A percentile compares a stretch with the other conserved stretches of the same genome.
These are phyloP conservation scores for Boletus pseudo-olivaceus DNA, from an alignment of 768 basidiomycete species.

Conservation along the genomic window DNA sequence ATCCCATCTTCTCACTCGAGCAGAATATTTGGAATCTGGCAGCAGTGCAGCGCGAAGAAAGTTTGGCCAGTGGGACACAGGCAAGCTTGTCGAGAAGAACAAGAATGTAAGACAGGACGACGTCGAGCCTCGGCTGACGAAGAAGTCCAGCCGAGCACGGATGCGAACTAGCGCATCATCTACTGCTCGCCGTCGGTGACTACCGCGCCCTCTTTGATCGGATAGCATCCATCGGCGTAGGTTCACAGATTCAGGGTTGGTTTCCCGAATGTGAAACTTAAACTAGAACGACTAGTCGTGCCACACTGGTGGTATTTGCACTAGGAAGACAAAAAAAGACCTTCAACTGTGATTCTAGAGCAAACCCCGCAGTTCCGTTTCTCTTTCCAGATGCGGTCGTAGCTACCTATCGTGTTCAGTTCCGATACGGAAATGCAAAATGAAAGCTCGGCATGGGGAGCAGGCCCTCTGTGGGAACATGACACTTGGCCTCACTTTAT, in stretches of 20 bases:
- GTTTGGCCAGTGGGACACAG: conserved; percentile 59
- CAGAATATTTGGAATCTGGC: conserved; percentile 84
- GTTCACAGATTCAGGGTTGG: conserved; percentile 20
- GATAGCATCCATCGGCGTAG: not conserved
- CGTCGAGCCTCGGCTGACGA: conserved; percentile 24
- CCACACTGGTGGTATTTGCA: not conserved
- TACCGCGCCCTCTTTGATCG: conserved; percentile 3
- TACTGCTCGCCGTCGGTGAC: conserved; percentile 29
- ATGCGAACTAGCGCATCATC: conserved; percentile 20
- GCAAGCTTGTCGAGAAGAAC: conserved; percentile 22
- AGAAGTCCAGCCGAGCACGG: conserved; percentile 28
- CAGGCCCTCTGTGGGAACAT: conserved; percentile 17
- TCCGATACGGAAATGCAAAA: conserved; percentile 18
- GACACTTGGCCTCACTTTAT: conserved; percentile 22
- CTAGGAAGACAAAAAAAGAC: not conserved
- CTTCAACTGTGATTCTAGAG: not conserved
- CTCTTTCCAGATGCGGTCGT: conserved; percentile 5
- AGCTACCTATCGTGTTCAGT: conserved; percentile 18
- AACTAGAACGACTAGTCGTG: not conserved
- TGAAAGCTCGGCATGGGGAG: conserved; percentile 20
- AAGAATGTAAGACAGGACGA: conserved; percentile 19
- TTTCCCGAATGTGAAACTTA: conserved; percentile 6
- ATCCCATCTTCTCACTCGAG: conserved; percentile 60
- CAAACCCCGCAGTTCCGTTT: conserved; percentile 5
- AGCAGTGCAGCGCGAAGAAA: conserved; percentile 71